Conservation (phyloP, 2,329 filamentous ascomycete genomes). For the Falciphora oryzae region DNA sequence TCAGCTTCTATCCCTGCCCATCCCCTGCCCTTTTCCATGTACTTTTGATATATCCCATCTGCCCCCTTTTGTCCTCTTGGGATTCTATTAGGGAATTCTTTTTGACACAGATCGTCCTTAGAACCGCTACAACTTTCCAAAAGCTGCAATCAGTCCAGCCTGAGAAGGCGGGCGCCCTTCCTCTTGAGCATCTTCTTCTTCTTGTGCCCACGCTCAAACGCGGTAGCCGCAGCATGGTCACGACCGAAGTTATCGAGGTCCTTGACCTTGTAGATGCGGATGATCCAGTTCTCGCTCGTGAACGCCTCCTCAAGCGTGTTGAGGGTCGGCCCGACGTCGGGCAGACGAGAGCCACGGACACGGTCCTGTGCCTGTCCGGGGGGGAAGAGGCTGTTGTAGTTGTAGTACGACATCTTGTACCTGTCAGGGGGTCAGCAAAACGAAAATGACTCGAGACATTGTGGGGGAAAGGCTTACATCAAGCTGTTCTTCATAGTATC, state of each 20-base stretch:
- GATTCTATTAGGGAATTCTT: background rate
- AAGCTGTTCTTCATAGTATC: constrained; percentile 98
- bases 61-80: background rate
- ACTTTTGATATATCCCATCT: background rate
- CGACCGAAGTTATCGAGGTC: constrained; percentile 93
- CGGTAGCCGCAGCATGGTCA: constrained; percentile 65
- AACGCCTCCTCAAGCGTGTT: constrained; percentile 94
- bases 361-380: constrained; percentile 84
- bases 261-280: constrained; percentile 99
- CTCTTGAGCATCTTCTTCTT: constrained; percentile 73
- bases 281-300: constrained; percentile 99
- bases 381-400: constrained; percentile 89
- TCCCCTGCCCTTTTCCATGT: background rate
- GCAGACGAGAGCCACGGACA: constrained; percentile 74
- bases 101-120: background rate
- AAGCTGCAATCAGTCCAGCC: constrained; percentile 56
- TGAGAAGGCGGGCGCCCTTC: constrained; percentile 63
- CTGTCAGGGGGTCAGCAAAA: constrained; percentile 36
- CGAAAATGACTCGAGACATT: background rate
- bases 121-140: background rate
- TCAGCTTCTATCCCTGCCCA: background rate
- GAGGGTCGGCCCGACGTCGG: constrained; percentile 78
- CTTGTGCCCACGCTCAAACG: constrained; percentile 76
- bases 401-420: constrained; percentile 99
- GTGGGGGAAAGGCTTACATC: constrained; percentile 62